Percentiles rank a stretch among this genome's conserved stretches.
Evolutionary conservation across 129 eudicot genomes (phyloP).

Genomic region (Ambrosia artemisiifolia): DNA sequence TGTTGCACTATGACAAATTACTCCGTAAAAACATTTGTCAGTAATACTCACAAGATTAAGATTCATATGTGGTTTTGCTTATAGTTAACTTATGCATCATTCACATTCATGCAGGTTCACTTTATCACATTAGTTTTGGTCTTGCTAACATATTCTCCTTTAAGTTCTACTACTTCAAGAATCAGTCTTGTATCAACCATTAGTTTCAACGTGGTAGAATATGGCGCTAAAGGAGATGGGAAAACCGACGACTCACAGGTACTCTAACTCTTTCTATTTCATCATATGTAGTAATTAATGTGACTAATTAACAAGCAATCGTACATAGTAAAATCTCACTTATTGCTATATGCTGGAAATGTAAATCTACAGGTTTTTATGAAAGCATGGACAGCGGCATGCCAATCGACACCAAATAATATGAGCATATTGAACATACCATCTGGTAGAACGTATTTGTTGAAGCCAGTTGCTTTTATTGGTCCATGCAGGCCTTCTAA

Average conservation of each 20-base stretch:
- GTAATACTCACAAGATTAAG: background rate
- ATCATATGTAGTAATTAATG: too few relatives aligned
- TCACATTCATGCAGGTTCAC: constrained; percentile 25
- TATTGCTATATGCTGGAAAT: too few relatives aligned
- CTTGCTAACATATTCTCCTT: constrained; percentile 25
- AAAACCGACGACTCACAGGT: constrained; percentile 54
- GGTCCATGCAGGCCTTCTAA: constrained; percentile 72
- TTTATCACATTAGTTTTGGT: constrained; percentile 16
- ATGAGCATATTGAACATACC: constrained; percentile 40
- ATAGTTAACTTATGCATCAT: constrained; percentile 4
- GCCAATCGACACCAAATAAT: constrained; percentile 33
- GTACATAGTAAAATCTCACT: too few relatives aligned
- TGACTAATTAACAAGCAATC: too few relatives aligned
- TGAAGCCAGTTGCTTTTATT: constrained; percentile 45
- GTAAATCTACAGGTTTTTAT: constrained; percentile 53
- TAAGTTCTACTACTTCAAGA: constrained; percentile 13
- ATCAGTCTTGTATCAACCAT: constrained; percentile 28
- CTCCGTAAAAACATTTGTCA: background rate
- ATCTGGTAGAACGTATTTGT: constrained; percentile 36
- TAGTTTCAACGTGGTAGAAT: constrained; percentile 42
- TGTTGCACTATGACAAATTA: background rate
- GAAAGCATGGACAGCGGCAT: constrained; percentile 62
- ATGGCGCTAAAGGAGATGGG: constrained; percentile 63
- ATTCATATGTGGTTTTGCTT: background rate
- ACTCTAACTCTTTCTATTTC: background rate